A percentile compares a stretch with the other conserved stretches of the same genome.
phyloP scores from a whole-genome alignment of 2,329 filamentous ascomycete species.

The Clarireedia hainanense region DNA sequence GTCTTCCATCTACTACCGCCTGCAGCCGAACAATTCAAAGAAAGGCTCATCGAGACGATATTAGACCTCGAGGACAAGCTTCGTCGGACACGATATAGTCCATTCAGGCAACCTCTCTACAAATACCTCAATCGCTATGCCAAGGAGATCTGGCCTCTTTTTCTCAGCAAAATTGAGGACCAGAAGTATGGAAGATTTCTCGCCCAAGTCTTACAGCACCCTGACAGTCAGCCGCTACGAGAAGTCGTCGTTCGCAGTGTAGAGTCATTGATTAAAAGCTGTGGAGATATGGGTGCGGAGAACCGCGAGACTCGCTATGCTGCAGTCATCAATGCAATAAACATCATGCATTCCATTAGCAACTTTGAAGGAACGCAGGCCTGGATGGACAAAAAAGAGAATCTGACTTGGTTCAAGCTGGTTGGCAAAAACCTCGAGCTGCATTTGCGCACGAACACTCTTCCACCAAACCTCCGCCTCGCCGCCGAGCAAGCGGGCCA shows the following conservation, averaged over 20 bases:
- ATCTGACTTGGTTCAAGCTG: slow-evolving; percentile 50
- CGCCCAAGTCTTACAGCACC: slow-evolving; percentile 73
- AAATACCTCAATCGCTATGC: slow-evolving; percentile 92
- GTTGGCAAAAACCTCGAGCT: slow-evolving; percentile 73
- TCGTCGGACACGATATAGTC: slow-evolving; percentile 80
- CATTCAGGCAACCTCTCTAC: slow-evolving; percentile 83
- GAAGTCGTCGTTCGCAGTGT: slow-evolving; percentile 67
- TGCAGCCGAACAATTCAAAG: slow-evolving; percentile 85
- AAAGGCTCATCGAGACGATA: slow-evolving; percentile 82
- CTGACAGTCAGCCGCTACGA: slow-evolving; percentile 66
- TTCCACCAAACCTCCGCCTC: slow-evolving; percentile 67
- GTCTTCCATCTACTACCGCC: slow-evolving; percentile 94
- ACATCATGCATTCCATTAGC: slow-evolving; percentile 73
- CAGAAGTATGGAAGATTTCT: slow-evolving; percentile 85
- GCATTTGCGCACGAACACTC: slow-evolving; percentile 60
- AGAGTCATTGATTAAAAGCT: slow-evolving; percentile 61
- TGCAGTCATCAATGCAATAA: slow-evolving; percentile 79
- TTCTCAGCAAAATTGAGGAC: slow-evolving; percentile 73
- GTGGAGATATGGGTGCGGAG: slow-evolving; percentile 54
- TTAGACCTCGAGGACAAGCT: slow-evolving; percentile 79
- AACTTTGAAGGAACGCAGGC: slow-evolving; percentile 51
- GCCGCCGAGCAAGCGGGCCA: slow-evolving; percentile 85
- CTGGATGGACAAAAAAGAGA: slow-evolving; percentile 65
- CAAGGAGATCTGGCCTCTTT: slow-evolving; percentile 74
- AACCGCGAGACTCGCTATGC: slow-evolving; percentile 61